These are phyloP conservation scores for Trametes versicolor DNA, from an alignment of 1,284 basidiomycete species.

Conservation along the genomic window DNA sequence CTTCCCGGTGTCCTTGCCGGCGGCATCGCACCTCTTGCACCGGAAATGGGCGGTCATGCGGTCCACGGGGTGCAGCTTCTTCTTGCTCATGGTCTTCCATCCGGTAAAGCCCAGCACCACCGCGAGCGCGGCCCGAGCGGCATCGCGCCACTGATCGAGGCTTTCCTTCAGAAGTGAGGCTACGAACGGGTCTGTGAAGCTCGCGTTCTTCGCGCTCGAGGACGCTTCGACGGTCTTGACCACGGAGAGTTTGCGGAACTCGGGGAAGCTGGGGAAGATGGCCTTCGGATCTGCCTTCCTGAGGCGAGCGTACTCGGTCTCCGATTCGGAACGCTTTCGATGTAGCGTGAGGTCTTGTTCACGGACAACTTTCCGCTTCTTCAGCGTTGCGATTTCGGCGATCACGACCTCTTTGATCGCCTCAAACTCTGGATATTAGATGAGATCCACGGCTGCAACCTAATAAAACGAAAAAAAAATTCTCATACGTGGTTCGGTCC, in stretches of 20 bases:
- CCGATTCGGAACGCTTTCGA: constrained; percentile 34
- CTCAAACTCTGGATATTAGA: constrained; percentile 29
- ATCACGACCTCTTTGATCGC: constrained; percentile 25
- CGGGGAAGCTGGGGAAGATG: constrained; percentile 51
- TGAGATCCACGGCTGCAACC: not conserved
- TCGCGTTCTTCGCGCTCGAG: constrained; percentile 8
- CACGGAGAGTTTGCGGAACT: constrained; percentile 56
- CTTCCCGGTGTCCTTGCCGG: constrained; percentile 18
- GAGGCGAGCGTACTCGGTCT: constrained; percentile 30
- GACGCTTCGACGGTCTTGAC: constrained; percentile 49
- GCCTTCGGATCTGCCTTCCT: constrained; percentile 13
- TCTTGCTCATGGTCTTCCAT: constrained; percentile 59
- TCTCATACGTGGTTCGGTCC: constrained; percentile 30
- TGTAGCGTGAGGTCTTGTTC: constrained; percentile 25
- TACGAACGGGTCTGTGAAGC: constrained; percentile 41
- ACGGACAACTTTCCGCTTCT: constrained; percentile 22
- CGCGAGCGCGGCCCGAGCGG: constrained; percentile 54
- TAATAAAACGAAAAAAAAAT: no score
- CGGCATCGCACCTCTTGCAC: constrained; percentile 57
- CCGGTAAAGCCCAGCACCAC: constrained; percentile 56
- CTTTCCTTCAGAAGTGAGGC: constrained; percentile 54
- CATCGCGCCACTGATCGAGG: constrained; percentile 57
- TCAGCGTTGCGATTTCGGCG: constrained; percentile 28
- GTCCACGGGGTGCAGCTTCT: constrained; percentile 62
- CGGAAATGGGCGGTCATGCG: constrained; percentile 66